phyloP scores from a whole-genome alignment of 495 filamentous ascomycete genomes.

The Aspergillus ostianus region DNA sequence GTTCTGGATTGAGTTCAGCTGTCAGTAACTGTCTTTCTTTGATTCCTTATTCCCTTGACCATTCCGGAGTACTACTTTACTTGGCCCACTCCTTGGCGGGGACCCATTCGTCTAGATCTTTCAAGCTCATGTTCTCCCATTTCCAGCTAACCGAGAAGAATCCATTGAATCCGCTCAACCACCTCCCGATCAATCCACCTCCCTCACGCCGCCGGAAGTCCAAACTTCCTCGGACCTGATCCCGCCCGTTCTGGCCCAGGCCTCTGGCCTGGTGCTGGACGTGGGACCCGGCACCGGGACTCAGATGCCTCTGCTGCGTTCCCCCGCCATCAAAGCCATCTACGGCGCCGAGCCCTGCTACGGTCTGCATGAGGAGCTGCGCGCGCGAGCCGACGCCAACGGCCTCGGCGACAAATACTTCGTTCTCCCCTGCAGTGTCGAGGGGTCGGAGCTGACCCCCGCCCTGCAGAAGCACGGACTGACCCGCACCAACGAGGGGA shows the following conservation, averaged over 20 bases:
- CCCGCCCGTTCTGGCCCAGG: slow-evolving; percentile 36
- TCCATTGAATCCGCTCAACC: neutral
- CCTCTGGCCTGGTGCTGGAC: slow-evolving; percentile 43
- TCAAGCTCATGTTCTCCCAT: neutral
- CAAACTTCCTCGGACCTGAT: slow-evolving; percentile 36
- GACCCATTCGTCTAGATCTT: neutral
- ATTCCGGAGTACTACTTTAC: neutral
- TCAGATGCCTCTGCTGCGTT: slow-evolving; percentile 44
- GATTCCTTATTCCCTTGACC: too few species aligned
- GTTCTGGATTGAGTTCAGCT: slow-evolving; percentile 43
- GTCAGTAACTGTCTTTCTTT: slow-evolving; percentile 23
- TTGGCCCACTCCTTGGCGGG: neutral
- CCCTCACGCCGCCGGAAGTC: slow-evolving; percentile 10
- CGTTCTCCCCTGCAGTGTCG: slow-evolving; percentile 61
- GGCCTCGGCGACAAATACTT: slow-evolving; percentile 61
- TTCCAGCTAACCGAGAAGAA: neutral
- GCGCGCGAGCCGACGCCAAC: slow-evolving; percentile 39
- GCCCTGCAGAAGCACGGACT: slow-evolving; percentile 44
- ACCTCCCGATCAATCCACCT: slow-evolving; percentile 9
- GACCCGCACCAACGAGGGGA: slow-evolving; percentile 26
- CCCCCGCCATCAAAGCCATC: slow-evolving; percentile 50
- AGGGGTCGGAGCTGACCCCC: slow-evolving; percentile 44
- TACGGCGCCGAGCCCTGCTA: slow-evolving; percentile 69
- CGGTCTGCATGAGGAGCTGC: slow-evolving; percentile 52
- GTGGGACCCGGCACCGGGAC: slow-evolving; percentile 51